A percentile compares a stretch with the other conserved stretches of the same genome.
Evolutionary conservation across 2,329 filamentous ascomycete genomes (phyloP).

Genomic region (Drechslera avenae): DNA sequence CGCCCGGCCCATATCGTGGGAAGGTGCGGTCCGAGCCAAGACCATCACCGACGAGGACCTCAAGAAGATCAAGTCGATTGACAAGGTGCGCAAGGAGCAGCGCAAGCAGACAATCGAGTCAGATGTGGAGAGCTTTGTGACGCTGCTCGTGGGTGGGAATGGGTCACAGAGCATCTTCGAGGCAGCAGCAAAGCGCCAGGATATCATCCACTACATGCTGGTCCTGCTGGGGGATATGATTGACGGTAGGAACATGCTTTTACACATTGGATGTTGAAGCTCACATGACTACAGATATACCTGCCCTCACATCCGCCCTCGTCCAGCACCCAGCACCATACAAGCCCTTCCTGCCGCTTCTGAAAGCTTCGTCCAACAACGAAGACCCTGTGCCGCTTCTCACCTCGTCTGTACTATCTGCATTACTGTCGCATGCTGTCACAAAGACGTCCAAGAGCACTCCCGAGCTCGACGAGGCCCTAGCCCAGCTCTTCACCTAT

Average conservation of each 20-base stretch:
- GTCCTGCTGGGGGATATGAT: slow-evolving; percentile 87
- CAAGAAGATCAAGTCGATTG: slow-evolving; percentile 93
- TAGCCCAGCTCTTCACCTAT: slow-evolving; percentile 84
- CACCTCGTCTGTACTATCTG: slow-evolving; percentile 83
- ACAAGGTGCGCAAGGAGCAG: slow-evolving; percentile 93
- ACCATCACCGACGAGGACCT: slow-evolving; percentile 93
- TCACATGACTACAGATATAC: slow-evolving; percentile 66
- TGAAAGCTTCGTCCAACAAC: slow-evolving; percentile 81
- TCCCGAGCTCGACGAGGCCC: slow-evolving; percentile 71
- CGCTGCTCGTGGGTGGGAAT: slow-evolving; percentile 74
- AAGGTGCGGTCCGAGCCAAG: slow-evolving; percentile 90
- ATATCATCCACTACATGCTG: slow-evolving; percentile 94
- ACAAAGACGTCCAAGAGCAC: slow-evolving; percentile 64
- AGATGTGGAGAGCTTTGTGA: slow-evolving; percentile 79
- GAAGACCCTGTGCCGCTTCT: slow-evolving; percentile 89
- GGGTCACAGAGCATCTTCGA: slow-evolving; percentile 78
- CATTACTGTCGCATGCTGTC: slow-evolving; percentile 70
- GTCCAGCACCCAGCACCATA: slow-evolving; percentile 71
- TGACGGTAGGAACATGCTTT: slow-evolving; percentile 64
- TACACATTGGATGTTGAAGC: slow-evolving; percentile 1
- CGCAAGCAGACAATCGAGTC: slow-evolving; percentile 79
- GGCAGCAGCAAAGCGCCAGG: slow-evolving; percentile 76
- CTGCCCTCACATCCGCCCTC: slow-evolving; percentile 76
- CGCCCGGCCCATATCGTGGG: slow-evolving; percentile 94
- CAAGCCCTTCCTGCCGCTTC: slow-evolving; percentile 80